Evolutionary conservation across 2,329 filamentous ascomycete species (phyloP).

Genomic region (Seiridium cupressi): DNA sequence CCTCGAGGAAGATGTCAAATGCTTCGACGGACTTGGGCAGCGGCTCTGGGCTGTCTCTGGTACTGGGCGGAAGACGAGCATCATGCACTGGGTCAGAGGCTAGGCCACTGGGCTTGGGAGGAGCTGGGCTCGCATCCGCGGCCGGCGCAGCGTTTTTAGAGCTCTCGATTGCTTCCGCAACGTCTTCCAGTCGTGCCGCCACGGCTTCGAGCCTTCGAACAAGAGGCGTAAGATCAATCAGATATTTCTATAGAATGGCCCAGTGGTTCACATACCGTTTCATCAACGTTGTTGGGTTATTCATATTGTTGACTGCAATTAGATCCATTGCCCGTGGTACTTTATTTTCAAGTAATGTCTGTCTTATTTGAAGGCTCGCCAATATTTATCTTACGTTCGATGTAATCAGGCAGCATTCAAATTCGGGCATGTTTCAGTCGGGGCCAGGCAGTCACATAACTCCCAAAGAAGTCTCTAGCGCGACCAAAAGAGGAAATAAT

Average conservation of each 20-base stretch:
- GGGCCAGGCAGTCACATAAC: no score
- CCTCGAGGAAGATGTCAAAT: background rate
- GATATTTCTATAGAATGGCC: background rate
- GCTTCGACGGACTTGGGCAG: background rate
- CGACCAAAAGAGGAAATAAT: no score
- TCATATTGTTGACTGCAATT: background rate
- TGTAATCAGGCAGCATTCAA: no score
- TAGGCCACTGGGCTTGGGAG: background rate
- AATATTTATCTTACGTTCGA: no score
- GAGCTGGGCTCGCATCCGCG: background rate
- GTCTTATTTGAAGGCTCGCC: background rate
- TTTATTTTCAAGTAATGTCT: background rate
- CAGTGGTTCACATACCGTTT: background rate
- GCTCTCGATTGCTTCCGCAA: background rate
- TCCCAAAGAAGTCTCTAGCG: no score
- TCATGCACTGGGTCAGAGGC: background rate
- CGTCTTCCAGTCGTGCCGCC: background rate
- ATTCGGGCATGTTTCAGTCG: no score
- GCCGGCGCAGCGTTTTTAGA: background rate
- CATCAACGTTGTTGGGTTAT: background rate
- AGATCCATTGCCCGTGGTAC: background rate
- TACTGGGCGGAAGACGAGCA: background rate
- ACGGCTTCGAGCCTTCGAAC: background rate
- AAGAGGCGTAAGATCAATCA: background rate
- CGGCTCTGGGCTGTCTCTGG: background rate